A percentile compares a stretch with the other conserved stretches of the same genome.
These are phyloP conservation scores for Zangia roseola DNA, from an alignment of 768 basidiomycete species.

Conservation along the genomic window DNA sequence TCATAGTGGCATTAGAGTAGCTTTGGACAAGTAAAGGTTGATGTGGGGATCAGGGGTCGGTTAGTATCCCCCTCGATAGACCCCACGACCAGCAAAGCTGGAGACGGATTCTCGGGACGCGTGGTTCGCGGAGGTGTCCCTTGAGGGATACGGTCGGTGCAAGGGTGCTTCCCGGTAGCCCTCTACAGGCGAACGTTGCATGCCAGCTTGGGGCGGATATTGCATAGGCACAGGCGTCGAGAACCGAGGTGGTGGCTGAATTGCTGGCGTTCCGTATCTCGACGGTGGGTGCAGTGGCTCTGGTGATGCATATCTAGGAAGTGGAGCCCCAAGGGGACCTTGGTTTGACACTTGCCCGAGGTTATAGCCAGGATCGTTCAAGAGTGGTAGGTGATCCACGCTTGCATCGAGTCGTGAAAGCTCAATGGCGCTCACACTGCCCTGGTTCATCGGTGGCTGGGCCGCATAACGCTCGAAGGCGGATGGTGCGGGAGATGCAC, in stretches of 20 bases:
- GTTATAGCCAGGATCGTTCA: slow-evolving; percentile 33
- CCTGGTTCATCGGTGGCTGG: slow-evolving; percentile 39
- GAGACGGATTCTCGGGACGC: slow-evolving; percentile 19
- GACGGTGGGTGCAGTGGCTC: slow-evolving; percentile 15
- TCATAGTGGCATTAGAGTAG: slow-evolving; percentile 17
- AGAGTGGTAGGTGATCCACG: slow-evolving; percentile 58
- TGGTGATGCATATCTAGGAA: slow-evolving; percentile 25
- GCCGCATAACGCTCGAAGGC: slow-evolving; percentile 62
- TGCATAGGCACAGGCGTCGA: slow-evolving; percentile 42
- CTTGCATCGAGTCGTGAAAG: slow-evolving; percentile 53
- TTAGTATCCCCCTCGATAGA: slow-evolving; percentile 23
- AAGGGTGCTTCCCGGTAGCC: slow-evolving; percentile 58
- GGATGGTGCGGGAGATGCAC: slow-evolving; percentile 40
- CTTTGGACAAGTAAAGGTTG: background rate
- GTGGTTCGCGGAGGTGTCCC: slow-evolving; percentile 12
- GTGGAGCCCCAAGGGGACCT: slow-evolving; percentile 19
- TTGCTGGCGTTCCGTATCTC: slow-evolving; percentile 32
- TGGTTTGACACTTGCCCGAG: slow-evolving; percentile 10
- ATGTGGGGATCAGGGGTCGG: background rate
- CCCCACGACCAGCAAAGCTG: slow-evolving; percentile 33
- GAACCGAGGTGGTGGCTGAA: slow-evolving; percentile 28
- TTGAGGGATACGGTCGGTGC: slow-evolving; percentile 50
- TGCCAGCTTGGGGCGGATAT: slow-evolving; percentile 35
- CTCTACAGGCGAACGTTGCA: slow-evolving; percentile 28
- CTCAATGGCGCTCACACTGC: slow-evolving; percentile 45